Base-by-base conservation (phyloP, 768 basidiomycete genomes). In the Inosperma sp. region DNA sequence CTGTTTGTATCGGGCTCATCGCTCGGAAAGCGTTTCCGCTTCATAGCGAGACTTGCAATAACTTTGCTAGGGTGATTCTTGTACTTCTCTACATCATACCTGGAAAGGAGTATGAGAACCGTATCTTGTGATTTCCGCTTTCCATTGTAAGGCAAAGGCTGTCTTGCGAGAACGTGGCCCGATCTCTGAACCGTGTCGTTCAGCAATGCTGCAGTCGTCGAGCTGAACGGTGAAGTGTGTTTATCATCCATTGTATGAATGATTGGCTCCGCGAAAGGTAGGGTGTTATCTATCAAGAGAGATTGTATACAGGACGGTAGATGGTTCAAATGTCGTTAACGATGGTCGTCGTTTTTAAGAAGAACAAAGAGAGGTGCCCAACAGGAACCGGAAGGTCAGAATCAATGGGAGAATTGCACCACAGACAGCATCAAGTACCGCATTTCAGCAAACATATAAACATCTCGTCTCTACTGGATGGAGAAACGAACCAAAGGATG, bases 361-460 rank as follows among this genome's bases (percentile, higher is more conserved):
- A 90, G 76, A 35, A 84, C 80, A 33, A 86, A 77, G n/a, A 90
- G 76, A 68, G n/a, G n/a, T n/a, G n/a, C n/a, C n/a, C n/a, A n/a
- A n/a, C n/a, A n/a, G n/a, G n/a, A n/a, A n/a, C n/a, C n/a, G n/a
- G n/a, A n/a, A n/a, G n/a, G n/a, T n/a, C n/a, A n/a, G n/a, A n/a
- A n/a, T n/a, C n/a, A n/a, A n/a, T n/a, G n/a, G n/a, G n/a, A n/a
- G n/a, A n/a, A n/a, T n/a, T n/a, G n/a, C n/a, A n/a, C n/a, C n/a
- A n/a, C n/a, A n/a, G n/a, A n/a, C n/a, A n/a, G n/a, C n/a, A n/a
- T n/a, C n/a, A n/a, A n/a, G n/a, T n/a, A n/a, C n/a, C n/a, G n/a
- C n/a, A n/a, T n/a, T n/a, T n/a, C n/a, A n/a, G n/a, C n/a, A n/a
- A n/a, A n/a, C n/a, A n/a, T n/a, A n/a, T n/a, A n/a, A n/a, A n/a